Evolutionary conservation across 495 filamentous ascomycete genomes (phyloP).

Genomic region (Symbiotaphrina buchneri): DNA sequence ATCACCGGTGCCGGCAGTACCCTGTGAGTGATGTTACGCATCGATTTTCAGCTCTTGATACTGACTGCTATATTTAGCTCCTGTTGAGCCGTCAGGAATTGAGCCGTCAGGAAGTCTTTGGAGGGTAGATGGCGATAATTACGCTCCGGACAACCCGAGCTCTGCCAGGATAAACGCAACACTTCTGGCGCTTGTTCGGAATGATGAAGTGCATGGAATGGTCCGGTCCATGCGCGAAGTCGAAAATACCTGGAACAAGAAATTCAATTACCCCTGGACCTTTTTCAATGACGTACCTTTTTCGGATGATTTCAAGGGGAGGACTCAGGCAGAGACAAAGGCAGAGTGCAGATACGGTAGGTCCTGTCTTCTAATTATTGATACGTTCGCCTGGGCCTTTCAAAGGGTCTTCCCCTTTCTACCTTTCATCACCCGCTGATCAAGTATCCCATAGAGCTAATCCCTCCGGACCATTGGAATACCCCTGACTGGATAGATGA

Average conservation of each 20-base stretch:
- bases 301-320: slow-evolving; percentile 15
- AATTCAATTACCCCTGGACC: slow-evolving; percentile 17
- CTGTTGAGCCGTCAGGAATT: too few relatives aligned
- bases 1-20: too few relatives aligned
- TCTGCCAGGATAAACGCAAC: slow-evolving; percentile 74
- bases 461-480: slow-evolving; percentile 25
- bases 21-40: too few relatives aligned
- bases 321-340: not conserved
- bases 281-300: slow-evolving; percentile 19
- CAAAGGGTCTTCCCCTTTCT: slow-evolving; percentile 12
- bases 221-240: slow-evolving; percentile 17
- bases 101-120: too few relatives aligned
- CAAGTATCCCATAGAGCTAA: too few relatives aligned
- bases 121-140: too few relatives aligned
- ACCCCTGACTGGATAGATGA: slow-evolving; percentile 31
- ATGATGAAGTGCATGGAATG: slow-evolving; percentile 13
- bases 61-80: too few relatives aligned
- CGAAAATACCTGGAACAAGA: slow-evolving; percentile 15
- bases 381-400: slow-evolving; percentile 14
- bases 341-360: not conserved
- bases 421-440: too few relatives aligned
- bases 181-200: slow-evolving; percentile 15
- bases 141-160: slow-evolving; percentile 47
- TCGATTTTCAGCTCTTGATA: too few relatives aligned
- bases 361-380: not conserved